phyloP scores from a whole-genome alignment of 495 filamentous ascomycete genomes.

The Physcia stellaris region DNA sequence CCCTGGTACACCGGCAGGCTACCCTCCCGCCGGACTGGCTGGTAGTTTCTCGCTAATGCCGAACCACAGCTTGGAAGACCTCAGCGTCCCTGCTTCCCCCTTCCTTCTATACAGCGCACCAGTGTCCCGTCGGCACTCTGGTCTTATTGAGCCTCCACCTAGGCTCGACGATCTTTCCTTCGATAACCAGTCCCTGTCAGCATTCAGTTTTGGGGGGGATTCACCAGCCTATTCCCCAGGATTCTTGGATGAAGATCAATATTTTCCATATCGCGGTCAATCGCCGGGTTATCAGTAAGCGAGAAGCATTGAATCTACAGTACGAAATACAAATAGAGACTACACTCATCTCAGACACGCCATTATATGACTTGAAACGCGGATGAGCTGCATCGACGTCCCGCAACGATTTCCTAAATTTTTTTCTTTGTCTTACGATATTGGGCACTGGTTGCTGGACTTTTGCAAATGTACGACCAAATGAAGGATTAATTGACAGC shows the following conservation, averaged over 20 bases:
- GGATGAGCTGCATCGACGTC: no score
- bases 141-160: constrained; percentile 13
- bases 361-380: no score
- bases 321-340: no score
- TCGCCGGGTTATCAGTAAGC: constrained; percentile 14
- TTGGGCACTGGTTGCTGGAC: no score
- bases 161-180: constrained; percentile 10
- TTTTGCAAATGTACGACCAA: no score
- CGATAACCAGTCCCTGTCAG: constrained; percentile 12
- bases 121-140: constrained; percentile 11
- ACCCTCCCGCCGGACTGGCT: constrained; percentile 11
- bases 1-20: constrained; percentile 8
- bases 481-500: no score
- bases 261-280: constrained; percentile 9
- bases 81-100: constrained; percentile 15
- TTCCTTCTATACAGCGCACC: constrained; percentile 12
- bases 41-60: constrained; percentile 9
- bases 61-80: constrained; percentile 15
- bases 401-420: no score
- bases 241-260: constrained; percentile 15
- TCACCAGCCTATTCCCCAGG: constrained; percentile 17
- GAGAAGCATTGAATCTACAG: no score
- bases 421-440: no score
- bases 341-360: no score
- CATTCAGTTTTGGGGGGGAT: constrained; percentile 12